Percentiles rank a stretch among this genome's conserved stretches.
Evolutionary conservation across 2,329 filamentous ascomycete genomes (phyloP).

Genomic region (Scleromitrula shiraiana): DNA sequence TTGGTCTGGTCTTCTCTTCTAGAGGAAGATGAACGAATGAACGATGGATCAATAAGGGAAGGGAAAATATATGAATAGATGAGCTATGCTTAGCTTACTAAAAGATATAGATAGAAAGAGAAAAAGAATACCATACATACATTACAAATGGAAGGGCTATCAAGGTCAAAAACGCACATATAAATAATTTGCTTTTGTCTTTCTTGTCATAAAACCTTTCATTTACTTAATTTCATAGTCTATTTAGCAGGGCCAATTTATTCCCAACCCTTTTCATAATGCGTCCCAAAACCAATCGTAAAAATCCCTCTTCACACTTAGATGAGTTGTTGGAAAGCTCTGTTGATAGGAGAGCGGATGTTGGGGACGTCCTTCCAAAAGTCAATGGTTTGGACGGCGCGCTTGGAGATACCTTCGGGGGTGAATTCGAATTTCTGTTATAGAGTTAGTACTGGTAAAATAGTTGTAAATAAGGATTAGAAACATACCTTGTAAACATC

Average conservation of each 20-base stretch:
- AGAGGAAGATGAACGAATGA: no score
- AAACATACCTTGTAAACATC: slow-evolving; percentile 80
- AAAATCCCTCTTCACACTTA: slow-evolving; percentile 40
- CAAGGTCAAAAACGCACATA: background rate
- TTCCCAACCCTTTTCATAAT: slow-evolving; percentile 5
- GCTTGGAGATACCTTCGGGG: slow-evolving; percentile 92
- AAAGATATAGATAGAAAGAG: background rate
- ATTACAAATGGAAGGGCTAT: no score
- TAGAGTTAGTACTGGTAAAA: slow-evolving; percentile 32
- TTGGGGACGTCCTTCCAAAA: slow-evolving; percentile 95
- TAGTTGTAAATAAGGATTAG: background rate
- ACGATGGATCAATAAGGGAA: no score
- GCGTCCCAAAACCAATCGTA: slow-evolving; percentile 1
- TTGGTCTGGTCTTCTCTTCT: no score
- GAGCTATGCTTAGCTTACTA: no score
- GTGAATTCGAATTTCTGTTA: slow-evolving; percentile 97
- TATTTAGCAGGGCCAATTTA: slow-evolving; percentile 6
- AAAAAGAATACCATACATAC: no score
- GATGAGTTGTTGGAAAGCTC: slow-evolving; percentile 94
- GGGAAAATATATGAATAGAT: no score
- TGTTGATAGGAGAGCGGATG: slow-evolving; percentile 91
- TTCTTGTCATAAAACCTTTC: background rate
- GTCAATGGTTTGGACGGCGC: slow-evolving; percentile 81
- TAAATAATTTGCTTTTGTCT: background rate
- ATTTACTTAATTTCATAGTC: slow-evolving; percentile 10